Base-by-base conservation (phyloP, 345 rosid species). In the Populus euphratica region DNA sequence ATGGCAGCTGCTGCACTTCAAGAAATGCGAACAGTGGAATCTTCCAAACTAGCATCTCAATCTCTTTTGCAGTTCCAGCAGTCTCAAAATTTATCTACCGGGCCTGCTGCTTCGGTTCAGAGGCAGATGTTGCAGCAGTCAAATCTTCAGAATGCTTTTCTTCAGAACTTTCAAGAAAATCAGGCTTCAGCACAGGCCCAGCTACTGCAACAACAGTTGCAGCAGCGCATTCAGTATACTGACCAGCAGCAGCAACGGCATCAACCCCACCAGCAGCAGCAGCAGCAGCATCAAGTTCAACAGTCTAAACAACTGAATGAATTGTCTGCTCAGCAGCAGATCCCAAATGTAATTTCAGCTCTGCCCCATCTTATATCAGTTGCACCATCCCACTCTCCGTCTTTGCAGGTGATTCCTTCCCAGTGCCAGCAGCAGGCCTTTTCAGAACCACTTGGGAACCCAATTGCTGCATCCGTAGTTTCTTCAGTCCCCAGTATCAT, bases 351-450 rank as follows among this genome's bases (percentile, higher is more conserved):
- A 59, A 81, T 81, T 17, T 73, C 88, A 65, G 7, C 84, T 68
- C 52, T 82, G 59, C 81, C 86, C 5, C 84, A 78, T 72, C 84
- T 59, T 59, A 59, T 29, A 9, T 59, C 64, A 59, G 64, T 78
- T 36, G 49, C 83, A 35, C 70, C 82, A 3, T 77, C 83, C 38
- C 89, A 82, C 69, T 78, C 85, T 31, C 43, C 85, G 56, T 73
- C 85, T 63, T 38, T 82, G 62, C 87, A 64, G 64, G 73, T 74
- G 25, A 75, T 80, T 74, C 14, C 84, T 68, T 29, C 84, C 52
- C 85, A 69, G 74, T 75, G 80, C 67, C 83, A 76, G 75, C 86
- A 79, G 72, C 84, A 75, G 38, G 71, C 68, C 74, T 87, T 81
- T 77, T 79, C 89, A 49, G 86, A 76, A 61, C 56, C 77, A 64